Conservation (phyloP, 352 stramenopile species). For the Phytophthora sansomeana region DNA sequence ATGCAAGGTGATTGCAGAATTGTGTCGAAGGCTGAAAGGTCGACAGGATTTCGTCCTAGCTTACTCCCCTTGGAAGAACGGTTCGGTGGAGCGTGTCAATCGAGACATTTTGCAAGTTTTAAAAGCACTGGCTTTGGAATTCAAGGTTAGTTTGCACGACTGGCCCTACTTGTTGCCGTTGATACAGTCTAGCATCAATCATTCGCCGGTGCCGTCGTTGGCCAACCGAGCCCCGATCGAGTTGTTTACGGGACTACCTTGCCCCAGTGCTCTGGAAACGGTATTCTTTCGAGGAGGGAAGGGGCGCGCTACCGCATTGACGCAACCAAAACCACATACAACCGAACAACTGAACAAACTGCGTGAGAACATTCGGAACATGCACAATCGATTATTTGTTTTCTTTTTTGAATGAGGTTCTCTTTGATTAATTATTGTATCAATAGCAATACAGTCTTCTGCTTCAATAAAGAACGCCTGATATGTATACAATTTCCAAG, state of each 20-base stretch:
- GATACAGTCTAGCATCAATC: slow-evolving; percentile 1
- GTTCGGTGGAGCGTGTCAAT: neutral
- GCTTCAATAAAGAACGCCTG: too few species aligned
- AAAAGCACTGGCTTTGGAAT: slow-evolving; percentile 3
- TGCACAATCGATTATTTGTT: too few species aligned
- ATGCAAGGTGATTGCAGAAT: slow-evolving; percentile 9
- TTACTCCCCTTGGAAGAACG: slow-evolving; percentile 4
- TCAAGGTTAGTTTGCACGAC: neutral
- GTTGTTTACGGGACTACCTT: neutral
- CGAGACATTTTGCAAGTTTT: neutral
- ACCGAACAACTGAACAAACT: neutral
- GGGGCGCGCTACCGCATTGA: neutral
- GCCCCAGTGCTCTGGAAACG: neutral
- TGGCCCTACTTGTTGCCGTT: neutral
- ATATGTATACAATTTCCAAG: too few species aligned
- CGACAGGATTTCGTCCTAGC: neutral
- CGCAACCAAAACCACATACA: neutral
- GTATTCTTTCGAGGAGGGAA: neutral
- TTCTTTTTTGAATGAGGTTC: too few species aligned
- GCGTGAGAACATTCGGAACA: neutral
- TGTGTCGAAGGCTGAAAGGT: neutral
- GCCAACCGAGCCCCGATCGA: neutral
- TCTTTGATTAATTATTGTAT: too few species aligned
- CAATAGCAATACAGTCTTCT: too few species aligned
- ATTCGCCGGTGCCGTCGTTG: neutral